Percentiles rank a stretch among this genome's conserved stretches.
Conservation (phyloP, 1,284 basidiomycete genomes). For the Agroathelia rolfsii region DNA sequence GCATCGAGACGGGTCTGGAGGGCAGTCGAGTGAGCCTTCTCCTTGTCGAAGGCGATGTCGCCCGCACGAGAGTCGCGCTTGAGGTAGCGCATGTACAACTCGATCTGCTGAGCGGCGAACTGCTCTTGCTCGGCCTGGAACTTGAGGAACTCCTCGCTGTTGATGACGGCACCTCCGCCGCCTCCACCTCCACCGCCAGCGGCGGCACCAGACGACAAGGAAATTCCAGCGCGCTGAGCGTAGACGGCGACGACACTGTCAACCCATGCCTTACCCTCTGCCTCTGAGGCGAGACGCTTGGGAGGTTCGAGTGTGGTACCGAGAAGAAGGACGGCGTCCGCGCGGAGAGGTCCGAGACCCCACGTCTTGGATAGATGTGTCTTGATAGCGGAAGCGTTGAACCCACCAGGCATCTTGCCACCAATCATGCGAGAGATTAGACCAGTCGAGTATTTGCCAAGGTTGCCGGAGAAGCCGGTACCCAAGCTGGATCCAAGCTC, state of each 20-base stretch:
- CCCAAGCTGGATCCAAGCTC: slow-evolving; percentile 86
- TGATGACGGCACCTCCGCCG: slow-evolving; percentile 79
- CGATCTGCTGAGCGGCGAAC: slow-evolving; percentile 89
- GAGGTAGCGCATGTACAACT: slow-evolving; percentile 94
- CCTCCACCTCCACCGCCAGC: slow-evolving; percentile 53
- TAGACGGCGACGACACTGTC: slow-evolving; percentile 81
- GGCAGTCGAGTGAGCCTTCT: slow-evolving; percentile 63
- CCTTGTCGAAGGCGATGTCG: slow-evolving; percentile 80
- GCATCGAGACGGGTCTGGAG: slow-evolving; percentile 85
- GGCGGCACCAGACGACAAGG: slow-evolving; percentile 59
- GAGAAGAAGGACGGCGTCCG: slow-evolving; percentile 86
- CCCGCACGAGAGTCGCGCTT: slow-evolving; percentile 88
- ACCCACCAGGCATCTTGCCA: slow-evolving; percentile 97
- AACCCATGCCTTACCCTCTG: slow-evolving; percentile 90
- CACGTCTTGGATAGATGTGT: slow-evolving; percentile 82
- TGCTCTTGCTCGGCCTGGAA: slow-evolving; percentile 91
- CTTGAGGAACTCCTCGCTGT: slow-evolving; percentile 96
- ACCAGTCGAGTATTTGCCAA: slow-evolving; percentile 93
- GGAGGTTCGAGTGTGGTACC: slow-evolving; percentile 89
- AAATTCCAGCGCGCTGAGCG: slow-evolving; percentile 81
- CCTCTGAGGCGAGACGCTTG: slow-evolving; percentile 88
- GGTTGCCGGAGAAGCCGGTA: slow-evolving; percentile 74
- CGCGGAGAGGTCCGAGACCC: slow-evolving; percentile 85
- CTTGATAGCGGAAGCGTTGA: slow-evolving; percentile 93
- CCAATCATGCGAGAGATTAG: slow-evolving; percentile 89